phyloP scores from a whole-genome alignment of 805 yeast species.

The Myxozyma udenii region DNA sequence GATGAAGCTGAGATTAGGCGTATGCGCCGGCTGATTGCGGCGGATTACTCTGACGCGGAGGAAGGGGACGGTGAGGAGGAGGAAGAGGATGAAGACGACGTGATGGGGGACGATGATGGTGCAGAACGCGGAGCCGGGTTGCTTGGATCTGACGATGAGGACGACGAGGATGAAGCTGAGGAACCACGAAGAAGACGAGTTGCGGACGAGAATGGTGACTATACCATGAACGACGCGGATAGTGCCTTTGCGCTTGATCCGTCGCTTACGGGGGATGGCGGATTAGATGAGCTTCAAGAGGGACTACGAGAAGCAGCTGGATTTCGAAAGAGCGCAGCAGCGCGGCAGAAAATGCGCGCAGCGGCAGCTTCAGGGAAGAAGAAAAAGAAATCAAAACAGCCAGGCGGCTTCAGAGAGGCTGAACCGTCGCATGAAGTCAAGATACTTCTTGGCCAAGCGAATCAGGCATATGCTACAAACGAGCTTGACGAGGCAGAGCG shows the following conservation, averaged over 20 bases:
- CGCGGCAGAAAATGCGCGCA: neutral
- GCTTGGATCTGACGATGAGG: slow-evolving; percentile 33
- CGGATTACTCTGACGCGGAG: slow-evolving; percentile 20
- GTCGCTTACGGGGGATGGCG: slow-evolving; percentile 2
- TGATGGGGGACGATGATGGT: slow-evolving; percentile 34
- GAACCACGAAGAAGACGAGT: neutral
- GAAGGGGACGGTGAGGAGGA: slow-evolving; percentile 33
- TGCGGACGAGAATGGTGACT: slow-evolving; percentile 4
- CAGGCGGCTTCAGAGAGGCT: slow-evolving; percentile 15
- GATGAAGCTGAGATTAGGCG: slow-evolving; percentile 22
- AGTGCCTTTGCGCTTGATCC: slow-evolving; percentile 9
- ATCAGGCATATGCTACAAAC: slow-evolving; percentile 74
- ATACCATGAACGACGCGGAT: neutral
- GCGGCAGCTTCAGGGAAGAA: neutral
- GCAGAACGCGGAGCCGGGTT: slow-evolving; percentile 13
- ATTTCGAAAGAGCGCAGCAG: neutral
- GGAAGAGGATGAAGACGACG: slow-evolving; percentile 31
- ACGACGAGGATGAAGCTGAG: neutral
- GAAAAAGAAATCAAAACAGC: slow-evolving; percentile 1
- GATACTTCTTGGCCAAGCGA: slow-evolving; percentile 63
- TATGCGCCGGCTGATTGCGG: slow-evolving; percentile 23
- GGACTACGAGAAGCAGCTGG: slow-evolving; percentile 19
- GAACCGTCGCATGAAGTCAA: slow-evolving; percentile 61
- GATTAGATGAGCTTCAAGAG: slow-evolving; percentile 6
- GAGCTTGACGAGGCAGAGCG: slow-evolving; percentile 40